Conservation (phyloP, 371 early-diverging fungal genomes). For the Lichtheimia ornata region DNA sequence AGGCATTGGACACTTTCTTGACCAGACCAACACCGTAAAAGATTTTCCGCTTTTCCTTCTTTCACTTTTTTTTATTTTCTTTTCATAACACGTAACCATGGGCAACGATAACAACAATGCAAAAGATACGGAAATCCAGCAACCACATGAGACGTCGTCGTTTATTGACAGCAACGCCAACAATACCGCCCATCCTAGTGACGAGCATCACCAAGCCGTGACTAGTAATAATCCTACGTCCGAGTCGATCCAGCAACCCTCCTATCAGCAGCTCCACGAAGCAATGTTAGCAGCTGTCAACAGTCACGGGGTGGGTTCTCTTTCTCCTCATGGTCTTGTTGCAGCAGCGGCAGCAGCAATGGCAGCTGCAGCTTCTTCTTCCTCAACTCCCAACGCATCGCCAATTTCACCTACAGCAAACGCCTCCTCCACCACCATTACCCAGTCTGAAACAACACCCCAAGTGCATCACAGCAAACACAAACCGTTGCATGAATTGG, state of each 20-base stretch:
- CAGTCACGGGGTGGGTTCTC: slow-evolving; percentile 33
- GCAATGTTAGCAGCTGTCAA: slow-evolving; percentile 52
- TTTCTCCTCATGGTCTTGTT: slow-evolving; percentile 23
- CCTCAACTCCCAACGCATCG: slow-evolving; percentile 7
- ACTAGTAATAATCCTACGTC: no score
- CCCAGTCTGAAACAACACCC: slow-evolving; percentile 1
- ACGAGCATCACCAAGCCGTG: no score
- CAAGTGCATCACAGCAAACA: neutral
- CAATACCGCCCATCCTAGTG: no score
- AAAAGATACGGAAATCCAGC: no score
- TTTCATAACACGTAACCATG: no score
- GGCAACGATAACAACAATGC: no score
- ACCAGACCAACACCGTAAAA: no score
- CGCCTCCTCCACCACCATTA: slow-evolving; percentile 4
- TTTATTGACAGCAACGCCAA: no score
- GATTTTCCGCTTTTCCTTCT: no score
- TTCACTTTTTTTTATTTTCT: no score
- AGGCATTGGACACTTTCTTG: no score
- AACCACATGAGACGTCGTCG: no score
- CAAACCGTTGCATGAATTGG: slow-evolving; percentile 21
- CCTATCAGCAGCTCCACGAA: slow-evolving; percentile 24
- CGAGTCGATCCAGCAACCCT: neutral
- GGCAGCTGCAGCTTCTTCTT: slow-evolving; percentile 23
- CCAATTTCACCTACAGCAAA: slow-evolving; percentile 13
- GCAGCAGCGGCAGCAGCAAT: slow-evolving; percentile 38